Evolutionary conservation across 1,284 basidiomycete species (phyloP).

Genomic region (Pseudozyma flocculosa): DNA sequence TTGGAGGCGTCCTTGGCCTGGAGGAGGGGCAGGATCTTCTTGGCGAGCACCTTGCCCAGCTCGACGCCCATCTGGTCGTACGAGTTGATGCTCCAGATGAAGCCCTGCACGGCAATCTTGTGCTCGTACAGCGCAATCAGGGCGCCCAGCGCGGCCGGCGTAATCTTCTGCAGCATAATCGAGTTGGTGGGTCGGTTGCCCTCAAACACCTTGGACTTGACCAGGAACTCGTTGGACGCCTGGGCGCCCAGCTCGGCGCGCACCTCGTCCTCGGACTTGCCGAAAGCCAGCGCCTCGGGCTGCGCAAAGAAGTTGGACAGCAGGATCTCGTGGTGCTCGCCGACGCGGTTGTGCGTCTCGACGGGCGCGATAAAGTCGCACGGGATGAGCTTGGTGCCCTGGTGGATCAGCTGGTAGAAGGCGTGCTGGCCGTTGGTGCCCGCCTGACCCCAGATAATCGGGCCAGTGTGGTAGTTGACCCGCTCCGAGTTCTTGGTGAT

Average conservation of each 20-base stretch:
- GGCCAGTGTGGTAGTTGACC: constrained; percentile 94
- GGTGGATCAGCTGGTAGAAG: constrained; percentile 97
- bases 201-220: constrained; percentile 97
- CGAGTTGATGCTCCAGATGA: constrained; percentile 97
- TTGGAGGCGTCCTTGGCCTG: constrained; percentile 68
- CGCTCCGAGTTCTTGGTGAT: constrained; percentile 89
- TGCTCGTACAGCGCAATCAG: constrained; percentile 93
- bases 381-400: constrained; percentile 71
- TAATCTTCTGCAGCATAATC: constrained; percentile 89
- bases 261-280: constrained; percentile 90
- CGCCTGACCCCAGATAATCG: constrained; percentile 97
- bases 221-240: constrained; percentile 70
- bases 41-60: constrained; percentile 90
- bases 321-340: constrained; percentile 89
- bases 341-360: constrained; percentile 86
- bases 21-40: constrained; percentile 88
- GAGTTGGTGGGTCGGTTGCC: constrained; percentile 97
- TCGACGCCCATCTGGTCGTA: constrained; percentile 67
- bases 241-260: constrained; percentile 74
- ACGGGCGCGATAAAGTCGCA: constrained; percentile 91
- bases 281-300: constrained; percentile 86
- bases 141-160: constrained; percentile 84
- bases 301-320: constrained; percentile 98
- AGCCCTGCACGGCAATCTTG: constrained; percentile 97
- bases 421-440: constrained; percentile 99